Percentiles rank a stretch among this genome's conserved stretches.
Conservation (phyloP, 495 filamentous ascomycete species). For the Xanthoparmelia taractica region DNA sequence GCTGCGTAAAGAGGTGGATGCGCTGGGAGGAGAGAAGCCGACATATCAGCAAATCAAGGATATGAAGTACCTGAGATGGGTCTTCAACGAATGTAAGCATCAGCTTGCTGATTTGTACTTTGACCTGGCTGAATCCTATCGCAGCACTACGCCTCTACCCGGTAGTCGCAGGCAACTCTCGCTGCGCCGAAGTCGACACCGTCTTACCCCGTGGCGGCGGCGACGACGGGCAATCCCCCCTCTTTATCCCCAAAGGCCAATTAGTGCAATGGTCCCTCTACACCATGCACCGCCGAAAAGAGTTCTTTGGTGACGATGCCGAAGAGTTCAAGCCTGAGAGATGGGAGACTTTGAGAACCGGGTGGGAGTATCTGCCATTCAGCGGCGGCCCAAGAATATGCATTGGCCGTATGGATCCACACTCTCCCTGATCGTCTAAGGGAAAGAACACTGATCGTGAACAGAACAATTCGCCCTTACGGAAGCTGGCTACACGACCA, state of each 20-base stretch:
- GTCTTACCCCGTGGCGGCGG: conserved; percentile 47
- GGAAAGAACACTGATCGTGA: not conserved
- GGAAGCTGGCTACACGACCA: conserved; percentile 69
- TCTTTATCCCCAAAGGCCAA: conserved; percentile 38
- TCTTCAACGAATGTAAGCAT: conserved; percentile 39
- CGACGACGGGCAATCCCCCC: conserved; percentile 38
- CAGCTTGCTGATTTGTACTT: conserved; percentile 32
- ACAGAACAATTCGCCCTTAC: conserved; percentile 68
- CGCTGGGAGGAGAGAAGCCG: conserved; percentile 29
- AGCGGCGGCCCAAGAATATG: conserved; percentile 82
- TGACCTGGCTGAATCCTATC: conserved; percentile 32
- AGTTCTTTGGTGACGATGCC: conserved; percentile 33
- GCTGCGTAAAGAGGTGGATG: conserved; percentile 20
- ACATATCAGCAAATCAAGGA: conserved; percentile 39
- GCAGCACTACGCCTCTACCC: conserved; percentile 50
- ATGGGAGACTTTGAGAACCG: conserved; percentile 59
- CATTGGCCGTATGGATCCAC: conserved; percentile 49
- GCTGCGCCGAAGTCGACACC: conserved; percentile 43
- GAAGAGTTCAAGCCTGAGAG: conserved; percentile 25
- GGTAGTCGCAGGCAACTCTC: conserved; percentile 47
- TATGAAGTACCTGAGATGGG: conserved; percentile 43
- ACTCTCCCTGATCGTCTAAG: not conserved
- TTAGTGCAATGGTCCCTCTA: conserved; percentile 25
- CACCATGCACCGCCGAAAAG: conserved; percentile 31
- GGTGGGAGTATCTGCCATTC: conserved; percentile 64